These are phyloP conservation scores for Lepidium aucheri DNA, from an alignment of 345 rosid genomes.

Conservation along the genomic window DNA sequence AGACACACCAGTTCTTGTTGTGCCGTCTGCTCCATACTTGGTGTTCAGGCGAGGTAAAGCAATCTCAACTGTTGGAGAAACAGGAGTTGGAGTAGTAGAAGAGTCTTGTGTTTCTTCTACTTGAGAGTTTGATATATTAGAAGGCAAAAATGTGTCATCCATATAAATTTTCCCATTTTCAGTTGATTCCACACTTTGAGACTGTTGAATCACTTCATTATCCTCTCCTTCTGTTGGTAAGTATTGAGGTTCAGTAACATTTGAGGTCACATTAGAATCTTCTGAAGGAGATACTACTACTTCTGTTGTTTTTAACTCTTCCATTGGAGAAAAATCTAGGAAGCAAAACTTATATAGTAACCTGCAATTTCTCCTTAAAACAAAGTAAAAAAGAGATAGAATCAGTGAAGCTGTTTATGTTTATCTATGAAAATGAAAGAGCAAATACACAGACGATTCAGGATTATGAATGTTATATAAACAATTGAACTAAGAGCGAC, in stretches of 20 bases:
- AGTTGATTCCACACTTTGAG: constrained; percentile 1
- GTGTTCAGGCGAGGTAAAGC: constrained; percentile 33
- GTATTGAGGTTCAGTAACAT: constrained; percentile 11
- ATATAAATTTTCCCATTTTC: constrained; percentile 15
- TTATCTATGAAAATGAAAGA: too few relatives aligned
- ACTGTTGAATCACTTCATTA: constrained; percentile 3
- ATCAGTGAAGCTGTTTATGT: neutral
- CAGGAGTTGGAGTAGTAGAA: neutral
- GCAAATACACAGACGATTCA: too few relatives aligned
- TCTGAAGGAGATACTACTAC: constrained; percentile 18
- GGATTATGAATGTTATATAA: too few relatives aligned
- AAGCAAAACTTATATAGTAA: neutral
- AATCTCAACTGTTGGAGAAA: constrained; percentile 11
- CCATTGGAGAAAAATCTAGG: constrained; percentile 35
- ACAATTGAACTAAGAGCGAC: too few relatives aligned
- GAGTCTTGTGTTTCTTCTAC: constrained; percentile 8
- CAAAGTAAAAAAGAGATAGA: neutral
- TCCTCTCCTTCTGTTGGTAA: neutral
- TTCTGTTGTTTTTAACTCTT: constrained; percentile 32
- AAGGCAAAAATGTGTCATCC: constrained; percentile 23
- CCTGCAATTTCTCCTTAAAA: neutral
- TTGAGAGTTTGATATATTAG: constrained; percentile 10
- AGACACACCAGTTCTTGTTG: constrained; percentile 18
- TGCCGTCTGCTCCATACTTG: constrained; percentile 15
- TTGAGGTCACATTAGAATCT: constrained; percentile 15